Evolutionary conservation across 2,329 filamentous ascomycete species (phyloP).

Genomic region (Colletotrichum coccodes): DNA sequence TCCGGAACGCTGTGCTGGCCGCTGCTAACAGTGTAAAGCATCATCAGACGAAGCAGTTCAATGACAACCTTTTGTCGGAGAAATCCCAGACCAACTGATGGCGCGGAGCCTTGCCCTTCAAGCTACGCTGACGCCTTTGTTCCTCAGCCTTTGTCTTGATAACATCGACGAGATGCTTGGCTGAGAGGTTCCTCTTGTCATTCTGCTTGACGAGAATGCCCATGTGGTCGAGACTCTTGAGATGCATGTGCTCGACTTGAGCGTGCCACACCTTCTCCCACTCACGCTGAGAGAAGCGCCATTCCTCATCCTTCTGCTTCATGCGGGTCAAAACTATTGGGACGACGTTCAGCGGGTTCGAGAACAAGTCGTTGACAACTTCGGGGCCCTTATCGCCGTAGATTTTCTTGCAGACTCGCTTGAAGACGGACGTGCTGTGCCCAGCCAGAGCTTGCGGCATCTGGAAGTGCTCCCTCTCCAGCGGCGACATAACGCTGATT

Average conservation of each 20-base stretch:
- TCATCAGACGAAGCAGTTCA: slow-evolving; percentile 70
- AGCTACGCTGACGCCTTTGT: slow-evolving; percentile 77
- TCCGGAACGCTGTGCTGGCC: slow-evolving; percentile 78
- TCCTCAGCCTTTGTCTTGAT: slow-evolving; percentile 95
- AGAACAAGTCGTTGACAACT: slow-evolving; percentile 89
- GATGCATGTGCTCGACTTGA: slow-evolving; percentile 94
- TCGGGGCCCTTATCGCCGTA: slow-evolving; percentile 90
- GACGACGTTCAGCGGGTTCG: slow-evolving; percentile 84
- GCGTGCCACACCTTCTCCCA: slow-evolving; percentile 99
- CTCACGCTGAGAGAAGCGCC: slow-evolving; percentile 95
- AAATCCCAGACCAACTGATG: slow-evolving; percentile 84
- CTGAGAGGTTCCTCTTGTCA: slow-evolving; percentile 91
- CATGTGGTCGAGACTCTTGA: slow-evolving; percentile 97
- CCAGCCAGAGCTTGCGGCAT: slow-evolving; percentile 88
- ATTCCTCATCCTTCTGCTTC: slow-evolving; percentile 97
- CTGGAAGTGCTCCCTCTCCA: slow-evolving; percentile 78
- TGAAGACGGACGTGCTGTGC: slow-evolving; percentile 96
- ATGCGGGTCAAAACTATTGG: slow-evolving; percentile 88
- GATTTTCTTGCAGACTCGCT: slow-evolving; percentile 96
- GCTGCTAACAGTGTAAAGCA: slow-evolving; percentile 73
- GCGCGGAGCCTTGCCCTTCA: slow-evolving; percentile 69
- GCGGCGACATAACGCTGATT: slow-evolving; percentile 80
- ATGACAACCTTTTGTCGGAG: slow-evolving; percentile 75
- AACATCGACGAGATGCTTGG: slow-evolving; percentile 88
- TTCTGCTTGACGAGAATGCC: slow-evolving; percentile 87